These are phyloP conservation scores for Pseudocercospora crystallina DNA, from an alignment of 2,329 filamentous ascomycete species.

Conservation along the genomic window DNA sequence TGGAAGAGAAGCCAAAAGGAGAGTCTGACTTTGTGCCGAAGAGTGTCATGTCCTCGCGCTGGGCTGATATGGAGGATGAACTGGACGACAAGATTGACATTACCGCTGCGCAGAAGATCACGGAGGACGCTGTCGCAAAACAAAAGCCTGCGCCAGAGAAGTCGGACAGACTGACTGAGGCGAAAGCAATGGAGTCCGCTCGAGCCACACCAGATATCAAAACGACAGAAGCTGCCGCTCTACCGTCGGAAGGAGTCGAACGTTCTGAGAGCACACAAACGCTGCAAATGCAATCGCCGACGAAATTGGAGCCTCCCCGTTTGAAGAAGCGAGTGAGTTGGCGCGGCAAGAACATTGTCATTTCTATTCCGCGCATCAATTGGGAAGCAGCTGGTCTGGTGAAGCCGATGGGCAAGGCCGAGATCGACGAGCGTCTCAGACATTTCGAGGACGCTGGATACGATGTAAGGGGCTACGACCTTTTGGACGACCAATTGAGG, in stretches of 20 bases:
- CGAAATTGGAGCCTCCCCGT: conserved; percentile 35
- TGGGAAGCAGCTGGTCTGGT: conserved; percentile 44
- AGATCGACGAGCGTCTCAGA: conserved; percentile 62
- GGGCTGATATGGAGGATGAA: conserved; percentile 28
- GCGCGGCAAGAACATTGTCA: conserved; percentile 47
- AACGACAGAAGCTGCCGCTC: neutral
- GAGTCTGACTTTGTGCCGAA: conserved; percentile 13
- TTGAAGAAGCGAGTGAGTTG: conserved; percentile 47
- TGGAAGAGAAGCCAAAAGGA: conserved; percentile 5
- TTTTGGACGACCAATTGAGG: conserved; percentile 46
- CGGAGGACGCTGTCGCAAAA: conserved; percentile 6
- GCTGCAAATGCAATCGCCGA: conserved; percentile 9
- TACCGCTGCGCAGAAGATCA: conserved; percentile 6
- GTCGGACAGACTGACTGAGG: neutral
- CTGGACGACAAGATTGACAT: conserved; percentile 2
- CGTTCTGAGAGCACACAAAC: conserved; percentile 2
- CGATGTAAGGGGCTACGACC: conserved; percentile 66
- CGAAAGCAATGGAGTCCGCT: neutral
- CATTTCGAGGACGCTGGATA: conserved; percentile 71
- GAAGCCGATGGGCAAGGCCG: conserved; percentile 48
- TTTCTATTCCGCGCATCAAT: conserved; percentile 45
- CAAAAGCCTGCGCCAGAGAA: neutral
- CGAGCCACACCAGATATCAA: neutral
- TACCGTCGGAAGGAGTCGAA: neutral
- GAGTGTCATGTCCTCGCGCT: conserved; percentile 30